phyloP scores from a whole-genome alignment of 768 basidiomycete species.

The Fomitopsis serialis region DNA sequence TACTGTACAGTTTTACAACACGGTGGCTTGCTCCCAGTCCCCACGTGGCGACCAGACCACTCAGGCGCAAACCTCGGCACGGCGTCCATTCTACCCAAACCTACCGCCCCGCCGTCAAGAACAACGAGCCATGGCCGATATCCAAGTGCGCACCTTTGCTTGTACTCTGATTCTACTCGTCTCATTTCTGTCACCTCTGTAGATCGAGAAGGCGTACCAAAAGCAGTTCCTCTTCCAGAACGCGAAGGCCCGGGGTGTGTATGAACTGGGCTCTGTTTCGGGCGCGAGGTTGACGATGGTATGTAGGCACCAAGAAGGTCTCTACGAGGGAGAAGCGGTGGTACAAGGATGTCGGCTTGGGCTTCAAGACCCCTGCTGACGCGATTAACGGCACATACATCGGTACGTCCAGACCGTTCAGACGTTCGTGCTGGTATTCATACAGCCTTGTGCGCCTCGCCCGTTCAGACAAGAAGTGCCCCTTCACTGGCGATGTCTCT shows the following conservation, averaged over 20 bases:
- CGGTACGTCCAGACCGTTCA: constrained; percentile 47
- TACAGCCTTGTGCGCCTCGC: constrained; percentile 3
- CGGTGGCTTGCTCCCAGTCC: constrained; percentile 32
- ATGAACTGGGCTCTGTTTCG: constrained; percentile 2
- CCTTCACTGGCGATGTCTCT: constrained; percentile 94
- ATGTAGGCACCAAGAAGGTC: constrained; percentile 79
- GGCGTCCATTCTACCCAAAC: constrained; percentile 12
- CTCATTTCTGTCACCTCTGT: constrained; percentile 10
- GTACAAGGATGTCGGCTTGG: constrained; percentile 98
- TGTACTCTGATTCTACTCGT: constrained; percentile 5
- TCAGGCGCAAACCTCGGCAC: background rate
- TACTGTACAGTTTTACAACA: constrained; percentile 34
- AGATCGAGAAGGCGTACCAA: constrained; percentile 98
- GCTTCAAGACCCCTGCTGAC: constrained; percentile 94
- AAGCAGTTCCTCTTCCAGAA: constrained; percentile 99
- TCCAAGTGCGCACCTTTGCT: constrained; percentile 19
- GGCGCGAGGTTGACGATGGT: background rate
- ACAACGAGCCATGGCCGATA: constrained; percentile 32
- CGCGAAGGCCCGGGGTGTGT: constrained; percentile 87
- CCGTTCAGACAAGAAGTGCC: constrained; percentile 94
- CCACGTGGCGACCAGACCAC: constrained; percentile 9
- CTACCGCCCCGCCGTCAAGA: constrained; percentile 25
- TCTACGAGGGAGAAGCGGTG: constrained; percentile 94
- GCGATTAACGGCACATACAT: constrained; percentile 97
- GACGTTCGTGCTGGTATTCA: background rate